Percentiles rank a stretch among this genome's conserved stretches.
phyloP scores from a whole-genome alignment of 1,284 basidiomycete species.

The Heterobasidion parviporum region DNA sequence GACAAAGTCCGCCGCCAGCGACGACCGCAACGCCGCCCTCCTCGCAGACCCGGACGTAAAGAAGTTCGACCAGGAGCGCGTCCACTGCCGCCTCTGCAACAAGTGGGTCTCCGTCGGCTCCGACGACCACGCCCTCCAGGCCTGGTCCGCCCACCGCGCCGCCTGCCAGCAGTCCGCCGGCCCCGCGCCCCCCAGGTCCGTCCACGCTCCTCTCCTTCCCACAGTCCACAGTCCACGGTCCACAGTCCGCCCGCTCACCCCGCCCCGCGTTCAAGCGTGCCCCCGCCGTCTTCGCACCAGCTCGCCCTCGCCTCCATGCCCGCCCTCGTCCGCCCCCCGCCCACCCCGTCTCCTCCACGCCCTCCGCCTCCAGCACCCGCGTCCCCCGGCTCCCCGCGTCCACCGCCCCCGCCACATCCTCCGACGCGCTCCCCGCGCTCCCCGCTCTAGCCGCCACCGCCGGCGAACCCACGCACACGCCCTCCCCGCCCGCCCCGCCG shows the following conservation, averaged over 20 bases:
- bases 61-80: constrained; percentile 62
- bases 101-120: constrained; percentile 45
- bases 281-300: constrained; percentile 25
- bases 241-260: not conserved
- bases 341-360: constrained; percentile 12
- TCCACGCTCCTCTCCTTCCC: not conserved
- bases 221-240: too few species aligned
- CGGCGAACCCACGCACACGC: constrained; percentile 12
- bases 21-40: constrained; percentile 43
- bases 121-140: constrained; percentile 20
- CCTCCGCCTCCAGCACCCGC: not conserved
- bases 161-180: constrained; percentile 16
- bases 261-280: constrained; percentile 18
- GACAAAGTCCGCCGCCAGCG: constrained; percentile 10
- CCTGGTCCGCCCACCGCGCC: constrained; percentile 24
- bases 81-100: constrained; percentile 61
- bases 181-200: constrained; percentile 15
- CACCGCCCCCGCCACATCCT: not conserved
- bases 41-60: constrained; percentile 57
- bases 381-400: not conserved
- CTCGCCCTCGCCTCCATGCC: constrained; percentile 25
- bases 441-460: too few species aligned
- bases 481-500: constrained; percentile 10
- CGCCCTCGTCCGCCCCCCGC: constrained; percentile 8
- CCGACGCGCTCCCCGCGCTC: too few species aligned